Evolutionary conservation across 306 rosid species (phyloP), one percentile per base, ranked within the genome.

Genomic region (Lathyrus sativus): DNA sequence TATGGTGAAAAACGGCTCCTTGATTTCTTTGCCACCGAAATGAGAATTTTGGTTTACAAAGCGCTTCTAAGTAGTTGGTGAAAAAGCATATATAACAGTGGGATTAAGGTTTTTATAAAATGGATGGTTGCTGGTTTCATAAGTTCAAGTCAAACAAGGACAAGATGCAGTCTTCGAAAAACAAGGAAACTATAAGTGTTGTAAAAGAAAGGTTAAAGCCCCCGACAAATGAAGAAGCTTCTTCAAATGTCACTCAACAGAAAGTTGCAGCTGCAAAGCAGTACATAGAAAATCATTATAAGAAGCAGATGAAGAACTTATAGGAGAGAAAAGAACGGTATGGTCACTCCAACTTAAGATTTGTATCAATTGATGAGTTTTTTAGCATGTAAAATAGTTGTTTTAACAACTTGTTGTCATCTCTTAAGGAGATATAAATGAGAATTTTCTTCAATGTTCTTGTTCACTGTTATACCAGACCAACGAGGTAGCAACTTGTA

Each of bases 241-340:
- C 97, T 76, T 95, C 99, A 43, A 88, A 77, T 77, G 90, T 82
- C 79, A 95, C 99, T 68, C 81, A 87, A 85, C 97, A 95, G 89
- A 95, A 78, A 85, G 99, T 82, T 80, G 99, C 87, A 33, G 97
- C 96, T 73, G 99, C 99, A 41, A 95, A 90, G 79, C 88, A 95
- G 81, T 90, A 84, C 72, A 95, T 95, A 57, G 99, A 95, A 84
- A 86, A 95, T 75, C 97, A 90, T 79, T 95, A 95, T 78, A 90
- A 90, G 88, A 95, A 88, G 78, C 99, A 95, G 88, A 90, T 87
- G 96, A 95, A 90, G 83, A 82, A 74, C 84, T 75, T 95, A 86
- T 87, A 95, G 85, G 99, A 90, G 81, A 85, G 99, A 81, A 85
- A 74, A 75, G 99, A 95, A 53, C 81, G 97, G 99, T 95, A 82